These are phyloP conservation scores for Lecanoromycetidae sp. DNA, from an alignment of 2,329 filamentous ascomycete species.

Conservation along the genomic window DNA sequence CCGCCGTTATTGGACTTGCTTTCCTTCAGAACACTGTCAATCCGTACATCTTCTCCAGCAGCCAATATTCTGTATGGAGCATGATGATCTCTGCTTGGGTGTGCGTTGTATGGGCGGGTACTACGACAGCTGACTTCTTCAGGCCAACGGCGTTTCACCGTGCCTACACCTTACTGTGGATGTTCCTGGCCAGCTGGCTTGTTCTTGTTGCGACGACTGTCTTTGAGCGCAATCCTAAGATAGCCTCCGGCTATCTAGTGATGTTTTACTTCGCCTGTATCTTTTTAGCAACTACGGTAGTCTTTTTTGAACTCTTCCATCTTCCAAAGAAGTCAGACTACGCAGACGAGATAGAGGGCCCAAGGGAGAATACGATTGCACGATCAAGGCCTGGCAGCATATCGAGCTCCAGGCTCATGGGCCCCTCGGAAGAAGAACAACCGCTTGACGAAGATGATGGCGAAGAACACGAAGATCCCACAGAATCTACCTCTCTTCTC, in stretches of 20 bases:
- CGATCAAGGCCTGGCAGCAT: slow-evolving; percentile 26
- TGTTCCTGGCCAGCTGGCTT: slow-evolving; percentile 64
- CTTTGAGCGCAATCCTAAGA: slow-evolving; percentile 59
- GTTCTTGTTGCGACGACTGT: slow-evolving; percentile 61
- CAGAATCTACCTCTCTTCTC: slow-evolving; percentile 45
- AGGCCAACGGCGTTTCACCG: slow-evolving; percentile 79
- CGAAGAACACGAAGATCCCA: slow-evolving; percentile 31
- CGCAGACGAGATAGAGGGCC: slow-evolving; percentile 45
- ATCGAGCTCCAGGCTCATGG: slow-evolving; percentile 32
- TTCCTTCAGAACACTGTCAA: slow-evolving; percentile 73
- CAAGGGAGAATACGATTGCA: slow-evolving; percentile 2
- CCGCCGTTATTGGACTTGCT: slow-evolving; percentile 57
- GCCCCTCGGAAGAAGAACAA: slow-evolving; percentile 31
- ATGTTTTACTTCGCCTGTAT: slow-evolving; percentile 67
- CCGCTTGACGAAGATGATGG: slow-evolving; percentile 23
- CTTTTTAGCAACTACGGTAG: slow-evolving; percentile 62
- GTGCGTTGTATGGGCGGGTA: slow-evolving; percentile 68
- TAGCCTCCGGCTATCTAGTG: slow-evolving; percentile 67
- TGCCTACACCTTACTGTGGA: slow-evolving; percentile 70
- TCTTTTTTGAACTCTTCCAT: slow-evolving; percentile 67
- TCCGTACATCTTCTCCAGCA: slow-evolving; percentile 82
- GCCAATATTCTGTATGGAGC: slow-evolving; percentile 73
- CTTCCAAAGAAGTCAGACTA: slow-evolving; percentile 61
- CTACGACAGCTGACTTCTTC: slow-evolving; percentile 63
- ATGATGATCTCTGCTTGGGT: slow-evolving; percentile 78